Base-by-base conservation (phyloP, 805 yeast species). In the Barnettozyma vustinii region DNA sequence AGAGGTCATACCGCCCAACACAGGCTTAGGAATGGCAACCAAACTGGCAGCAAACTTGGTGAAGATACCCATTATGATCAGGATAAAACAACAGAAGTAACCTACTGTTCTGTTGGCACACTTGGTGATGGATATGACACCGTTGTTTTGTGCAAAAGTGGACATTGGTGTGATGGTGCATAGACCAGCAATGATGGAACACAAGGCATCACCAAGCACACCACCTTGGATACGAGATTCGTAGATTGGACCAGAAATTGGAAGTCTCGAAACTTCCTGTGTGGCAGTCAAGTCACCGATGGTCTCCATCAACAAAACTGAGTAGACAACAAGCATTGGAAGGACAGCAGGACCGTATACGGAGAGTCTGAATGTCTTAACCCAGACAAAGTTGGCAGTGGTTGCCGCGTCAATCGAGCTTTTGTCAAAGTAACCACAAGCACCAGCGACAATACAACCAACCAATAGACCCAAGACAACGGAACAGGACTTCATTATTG, bases 261-360 rank as follows among this genome's bases (percentile, higher is more conserved):
- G 88, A 53, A 84, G 71, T 59, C 95, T 75, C 8, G 96, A 87
- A 20, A 90, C 97, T 66, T 90, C 97, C 42, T 88, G 83, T 30
- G 96, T 87, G 37, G 97, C 97, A 36, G 96, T 88, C 61, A 90
- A 81, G 65, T 90, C 97, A 65, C 97, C 97, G 62, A 90, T 87
- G 46, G 96, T 84, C 71, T 90, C 97, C 86, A 89, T 88, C 76
- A 87, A 82, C 57, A 87, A 70, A 27, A 84, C 88, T 23, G 88
- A 73, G 64, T 83, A 90, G 44, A 88, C 85, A 0, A 96, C 94
- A 50, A 90, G 67, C 70, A 87, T 77, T 20, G 97, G 97, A 45
- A 90, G 69, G 4, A 90, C 92, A 8, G 84, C 79, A 2, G 97
- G 96, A 2, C 89, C 97, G 59, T 90, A 87, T 9, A 90, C 80